Base-by-base conservation (phyloP, 345 rosid species). In the Hibiscus tridactylites region DNA sequence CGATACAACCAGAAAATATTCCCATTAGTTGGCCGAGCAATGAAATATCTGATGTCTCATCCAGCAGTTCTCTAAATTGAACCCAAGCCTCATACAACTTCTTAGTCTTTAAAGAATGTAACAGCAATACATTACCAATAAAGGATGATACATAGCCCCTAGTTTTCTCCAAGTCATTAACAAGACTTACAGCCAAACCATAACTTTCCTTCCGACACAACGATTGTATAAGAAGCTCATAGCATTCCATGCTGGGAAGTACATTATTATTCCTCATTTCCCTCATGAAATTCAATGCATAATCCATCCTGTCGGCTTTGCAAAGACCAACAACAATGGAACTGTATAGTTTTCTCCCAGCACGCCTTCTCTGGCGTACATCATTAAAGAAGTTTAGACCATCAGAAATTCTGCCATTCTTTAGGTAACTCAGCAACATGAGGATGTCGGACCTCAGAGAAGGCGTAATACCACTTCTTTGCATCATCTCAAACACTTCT, bases 81-180 rank as follows among this genome's bases (percentile, higher is more conserved):
- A 78, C 68, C 97, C 96, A 92, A 54, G 91, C 86, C 70, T 80
- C 81, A 76, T 79, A 86, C 56, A 95, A 83, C 59, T 79, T 76
- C 29, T 50, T 78, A 75, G 73, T 78, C 69, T 61, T 83, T 73
- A 81, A 73, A 71, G 93, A 83, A 73, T 88, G 85, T 62, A 73
- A 80, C 78, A 92, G 74, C 73, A 95, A 90, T 9, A 66, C 79
- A 68, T 95, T 95, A 61, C 99, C 99, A 5, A 86, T 81, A 74
- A 83, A 90, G 24, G 99, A 68, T 8, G 99, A 80, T 54, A 92
- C 15, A 3, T 42, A 71, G 0, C 87, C 87, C 76, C 87, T 82
- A 0, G 63, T 74, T 64, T 81, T 89, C 80, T 79, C 85, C 17
- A 88, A 75, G 57, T 88, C 87, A 37, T 80, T 76, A 62, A 90